Percentiles rank a stretch among this genome's conserved stretches.
Conservation (phyloP, 2,329 filamentous ascomycete species). For the Beauveria sp. region DNA sequence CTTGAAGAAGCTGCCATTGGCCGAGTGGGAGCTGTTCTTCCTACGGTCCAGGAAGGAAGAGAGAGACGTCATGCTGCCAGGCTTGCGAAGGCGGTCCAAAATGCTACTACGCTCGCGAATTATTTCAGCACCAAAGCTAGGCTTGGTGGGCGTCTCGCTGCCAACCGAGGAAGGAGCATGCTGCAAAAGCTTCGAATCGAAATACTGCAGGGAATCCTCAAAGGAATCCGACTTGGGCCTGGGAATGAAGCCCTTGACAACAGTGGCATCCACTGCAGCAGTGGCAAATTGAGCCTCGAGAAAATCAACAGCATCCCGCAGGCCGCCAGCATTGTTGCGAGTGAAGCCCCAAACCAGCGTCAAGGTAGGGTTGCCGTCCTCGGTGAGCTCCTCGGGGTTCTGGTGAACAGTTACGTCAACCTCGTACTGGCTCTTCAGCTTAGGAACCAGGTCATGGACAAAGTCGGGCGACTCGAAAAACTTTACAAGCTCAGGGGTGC, state of each 20-base stretch:
- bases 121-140: constrained; percentile 74
- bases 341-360: constrained; percentile 77
- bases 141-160: constrained; percentile 83
- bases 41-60: constrained; percentile 92
- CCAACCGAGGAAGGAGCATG: constrained; percentile 74
- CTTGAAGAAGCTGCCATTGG: constrained; percentile 81
- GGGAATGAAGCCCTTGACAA: constrained; percentile 89
- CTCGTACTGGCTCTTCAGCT: constrained; percentile 85
- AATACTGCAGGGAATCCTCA: constrained; percentile 92
- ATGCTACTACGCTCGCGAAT: constrained; percentile 73
- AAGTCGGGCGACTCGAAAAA: constrained; percentile 81
- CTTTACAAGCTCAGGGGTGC: constrained; percentile 66
- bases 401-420: constrained; percentile 74
- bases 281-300: constrained; percentile 79
- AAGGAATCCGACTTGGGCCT: constrained; percentile 99
- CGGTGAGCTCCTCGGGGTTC: constrained; percentile 49
- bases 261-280: constrained; percentile 77
- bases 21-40: constrained; percentile 86
- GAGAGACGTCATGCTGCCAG: constrained; percentile 87
- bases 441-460: constrained; percentile 67
- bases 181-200: constrained; percentile 93
- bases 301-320: constrained; percentile 95
- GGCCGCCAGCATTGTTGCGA: constrained; percentile 89
- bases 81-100: constrained; percentile 89
- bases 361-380: constrained; percentile 50